phyloP scores from a whole-genome alignment of 2,329 filamentous ascomycete species.

The Trichoderma breve region DNA sequence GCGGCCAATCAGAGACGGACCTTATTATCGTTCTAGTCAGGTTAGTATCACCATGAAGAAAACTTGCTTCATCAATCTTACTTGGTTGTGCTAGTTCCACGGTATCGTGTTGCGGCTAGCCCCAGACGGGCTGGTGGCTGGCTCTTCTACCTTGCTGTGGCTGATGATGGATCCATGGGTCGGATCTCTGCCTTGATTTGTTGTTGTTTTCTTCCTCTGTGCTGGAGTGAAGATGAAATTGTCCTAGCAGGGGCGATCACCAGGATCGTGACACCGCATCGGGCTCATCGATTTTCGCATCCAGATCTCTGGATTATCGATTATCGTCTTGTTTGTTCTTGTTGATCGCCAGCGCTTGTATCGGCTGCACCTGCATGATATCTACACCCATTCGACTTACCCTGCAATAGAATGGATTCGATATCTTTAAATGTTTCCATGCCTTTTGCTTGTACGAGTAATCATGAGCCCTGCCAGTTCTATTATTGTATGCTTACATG shows the following conservation, averaged over 20 bases:
- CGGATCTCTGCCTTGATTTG: background rate
- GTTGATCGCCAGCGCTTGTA: background rate
- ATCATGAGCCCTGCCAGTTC: background rate
- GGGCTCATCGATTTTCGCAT: background rate
- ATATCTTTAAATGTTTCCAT: background rate
- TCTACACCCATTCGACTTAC: background rate
- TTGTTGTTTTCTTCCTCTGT: background rate
- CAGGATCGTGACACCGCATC: background rate
- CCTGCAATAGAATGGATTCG: background rate
- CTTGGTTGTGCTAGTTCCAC: background rate
- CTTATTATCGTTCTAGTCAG: background rate
- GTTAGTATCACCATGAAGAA: background rate
- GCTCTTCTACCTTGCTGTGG: background rate
- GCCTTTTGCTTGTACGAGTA: background rate
- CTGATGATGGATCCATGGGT: background rate
- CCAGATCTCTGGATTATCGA: background rate
- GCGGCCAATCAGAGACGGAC: background rate
- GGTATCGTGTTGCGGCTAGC: background rate
- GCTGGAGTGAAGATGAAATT: background rate
- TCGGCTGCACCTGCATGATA: background rate
- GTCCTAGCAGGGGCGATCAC: background rate
- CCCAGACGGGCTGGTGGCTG: background rate
- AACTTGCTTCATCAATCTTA: background rate
- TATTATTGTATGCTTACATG: background rate
- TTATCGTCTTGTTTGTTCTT: background rate